Base-by-base conservation (phyloP, 164 flowering plant genomes). In the Vitis rotundifolia region DNA sequence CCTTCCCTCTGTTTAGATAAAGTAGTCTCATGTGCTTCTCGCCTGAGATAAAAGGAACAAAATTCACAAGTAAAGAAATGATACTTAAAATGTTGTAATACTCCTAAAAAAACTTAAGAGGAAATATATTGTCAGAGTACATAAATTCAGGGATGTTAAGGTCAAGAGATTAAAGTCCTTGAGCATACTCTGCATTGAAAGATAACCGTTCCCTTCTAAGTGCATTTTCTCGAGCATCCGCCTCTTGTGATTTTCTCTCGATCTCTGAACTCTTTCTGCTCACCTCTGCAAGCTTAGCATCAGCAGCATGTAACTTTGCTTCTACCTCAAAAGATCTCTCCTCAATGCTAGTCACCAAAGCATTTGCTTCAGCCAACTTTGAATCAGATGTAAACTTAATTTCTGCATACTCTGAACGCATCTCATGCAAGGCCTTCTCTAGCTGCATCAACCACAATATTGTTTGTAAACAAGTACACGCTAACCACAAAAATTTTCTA, bases 221-320 rank as follows among this genome's bases (percentile, higher is more conserved):
- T 18, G 76, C 79, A 82, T 73, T 83, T 87, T 92, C 99, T 60
- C 86, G 91, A 73, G 80, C 79, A 67, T 93, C 97, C 71, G 91
- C 61, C 63, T 93, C 97, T 67, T 84, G 86, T 37, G 83, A 64
- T 70, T 89, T 92, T 77, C 95, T 87, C 70, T 93, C 94, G 61
- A 89, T 48, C 61, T 92, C 97, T 55, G 88, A 82, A 80, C 79
- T 85, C 79, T 87, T 92, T 69, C 97, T 81, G 78, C 81, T 92
- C 53, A 89, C 87, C 80, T 93, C 99, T 67, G 98, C 97, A 73
- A 89, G 85, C 73, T 81, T 92, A 28, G 97, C 92, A 80, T 92
- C 93, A 65, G 88, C 97, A 66, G 89, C 83, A 69, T 75, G 94
- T 70, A 87, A 55, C 76, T 87, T 96, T 49, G 85, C 86, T 71